Base-by-base conservation (phyloP, 805 yeast genomes). In the Grigorovia humatica region DNA sequence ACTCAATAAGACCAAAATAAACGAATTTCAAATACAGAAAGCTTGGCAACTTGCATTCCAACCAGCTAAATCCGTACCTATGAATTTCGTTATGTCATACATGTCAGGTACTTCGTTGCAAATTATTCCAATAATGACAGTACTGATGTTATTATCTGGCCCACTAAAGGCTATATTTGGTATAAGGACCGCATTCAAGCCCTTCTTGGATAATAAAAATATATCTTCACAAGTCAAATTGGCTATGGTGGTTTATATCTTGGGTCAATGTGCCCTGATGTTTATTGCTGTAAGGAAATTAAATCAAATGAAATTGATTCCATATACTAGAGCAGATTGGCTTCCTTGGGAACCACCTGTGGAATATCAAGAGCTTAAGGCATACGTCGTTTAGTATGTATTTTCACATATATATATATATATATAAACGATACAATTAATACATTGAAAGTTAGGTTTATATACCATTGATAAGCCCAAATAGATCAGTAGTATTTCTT, bases 101-200 rank as follows among this genome's bases (percentile, higher is more conserved):
- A 87, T 91, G 88, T 81, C 96, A 0, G 98, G 98, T 35, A 84
- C 85, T 60, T 79, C 95, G 3, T 71, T 93, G 29, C 98, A 93
- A 61, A 76, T 91, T 57, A 88, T 91, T 56, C 93, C 97, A 3
- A 85, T 91, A 47, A 83, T 89, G 70, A 90, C 89, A 86, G 84
- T 96, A 0, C 65, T 86, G 30, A 88, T 84, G 88, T 72, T 91
- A 58, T 80, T 93, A 57, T 77, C 86, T 56, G 82, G 80, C 47
- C 93, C 97, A 0, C 60, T 88, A 41, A 82, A 80, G 59, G 88
- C 95, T 23, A 81, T 93, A 1, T 64, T 82, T 41, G 68, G 72
- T 5, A 79, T 84, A 0, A 74, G 75, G 54, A 57, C 71, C 15
- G 74, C 77, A n/a, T 90, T 91, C 66, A 65, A 66, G 44, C 70